Base-by-base conservation (phyloP, 371 early-diverging fungal species). In the Mucor velutinosus region DNA sequence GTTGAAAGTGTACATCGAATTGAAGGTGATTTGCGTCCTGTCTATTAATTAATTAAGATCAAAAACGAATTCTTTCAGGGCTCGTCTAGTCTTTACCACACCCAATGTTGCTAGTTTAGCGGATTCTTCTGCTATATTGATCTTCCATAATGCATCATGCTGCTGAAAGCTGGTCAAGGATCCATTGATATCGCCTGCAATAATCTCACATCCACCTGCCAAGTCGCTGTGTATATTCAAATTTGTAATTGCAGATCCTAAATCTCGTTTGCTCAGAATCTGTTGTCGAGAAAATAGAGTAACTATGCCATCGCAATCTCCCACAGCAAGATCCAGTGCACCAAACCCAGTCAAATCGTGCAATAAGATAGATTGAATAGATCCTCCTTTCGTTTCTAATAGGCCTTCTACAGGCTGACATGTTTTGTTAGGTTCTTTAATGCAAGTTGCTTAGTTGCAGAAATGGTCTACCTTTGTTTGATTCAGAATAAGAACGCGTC, bases 311-410 rank as follows among this genome's bases (percentile, higher is more conserved):
- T 82, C 77, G 7, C 81, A 80, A 67, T 84, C 85, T 2, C 82
- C 85, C 4, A 82, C 85, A 10, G 79, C 77, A 56, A 84, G 67
- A 65, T 80, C 81, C 3, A 76, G 67, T 7, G 70, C 72, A 19
- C 79, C 72, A 69, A 76, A 74, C n/a, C 82, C 79, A 25, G 82
- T 82, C 60, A 82, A 64, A 65, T 84, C 82, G 41, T 79, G 75
- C 8, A 84, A 62, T 7, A 75, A 45, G 10, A 84, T 66, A 7
- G 81, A 61, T 60, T 80, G 79, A 39, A 84, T 76, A 27, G 81
- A 70, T 7, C 78, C 81, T 25, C 82, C 79, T 70, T 84, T 84
- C 17, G 82, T 84, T 55, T 84, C 85, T 35, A 84, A 65, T 10
- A 84, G 65, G 4, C 77, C 73, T 64, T 78, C 82, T 45, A 80